These are phyloP conservation scores for Dendrobium catenatum DNA, from an alignment of 106 monocot species.

Conservation along the genomic window DNA sequence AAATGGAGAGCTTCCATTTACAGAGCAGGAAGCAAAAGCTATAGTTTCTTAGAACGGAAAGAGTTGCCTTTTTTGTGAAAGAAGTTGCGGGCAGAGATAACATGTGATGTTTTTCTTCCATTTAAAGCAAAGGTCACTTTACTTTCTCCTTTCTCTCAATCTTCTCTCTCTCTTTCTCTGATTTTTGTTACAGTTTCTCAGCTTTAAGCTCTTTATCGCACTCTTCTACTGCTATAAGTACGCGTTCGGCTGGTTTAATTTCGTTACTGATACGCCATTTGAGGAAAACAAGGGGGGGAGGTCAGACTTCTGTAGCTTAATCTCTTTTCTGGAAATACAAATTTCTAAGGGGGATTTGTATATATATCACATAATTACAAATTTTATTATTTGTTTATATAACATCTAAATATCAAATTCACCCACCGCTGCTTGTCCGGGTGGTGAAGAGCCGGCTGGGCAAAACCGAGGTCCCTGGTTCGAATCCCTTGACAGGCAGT, in stretches of 20 bases:
- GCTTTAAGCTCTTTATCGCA: not conserved
- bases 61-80: conserved; percentile 33
- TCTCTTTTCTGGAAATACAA: not conserved
- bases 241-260: conserved; percentile 3
- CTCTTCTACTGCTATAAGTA: conserved; percentile 1
- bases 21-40: conserved; percentile 14
- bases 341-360: not conserved
- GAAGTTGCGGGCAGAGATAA: conserved; percentile 13
- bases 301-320: not conserved
- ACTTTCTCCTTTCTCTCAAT: conserved; percentile 9
- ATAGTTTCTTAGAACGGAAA: conserved; percentile 10
- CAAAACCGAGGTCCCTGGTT: too few relatives aligned
- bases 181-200: not conserved
- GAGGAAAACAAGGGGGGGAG: not conserved
- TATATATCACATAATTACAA: too few relatives aligned
- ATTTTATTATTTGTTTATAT: too few relatives aligned
- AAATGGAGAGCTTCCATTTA: conserved; percentile 2
- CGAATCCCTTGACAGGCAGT: too few relatives aligned
- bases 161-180: conserved; percentile 7
- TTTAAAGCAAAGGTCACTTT: conserved; percentile 21
- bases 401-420: too few relatives aligned
- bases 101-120: conserved; percentile 34
- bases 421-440: too few relatives aligned
- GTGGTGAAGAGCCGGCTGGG: too few relatives aligned
- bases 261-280: conserved; percentile 1